Evolutionary conservation across 225 moss, liverwort and hornwort species (phyloP).

Genomic region (Sphagnum tenellum): DNA sequence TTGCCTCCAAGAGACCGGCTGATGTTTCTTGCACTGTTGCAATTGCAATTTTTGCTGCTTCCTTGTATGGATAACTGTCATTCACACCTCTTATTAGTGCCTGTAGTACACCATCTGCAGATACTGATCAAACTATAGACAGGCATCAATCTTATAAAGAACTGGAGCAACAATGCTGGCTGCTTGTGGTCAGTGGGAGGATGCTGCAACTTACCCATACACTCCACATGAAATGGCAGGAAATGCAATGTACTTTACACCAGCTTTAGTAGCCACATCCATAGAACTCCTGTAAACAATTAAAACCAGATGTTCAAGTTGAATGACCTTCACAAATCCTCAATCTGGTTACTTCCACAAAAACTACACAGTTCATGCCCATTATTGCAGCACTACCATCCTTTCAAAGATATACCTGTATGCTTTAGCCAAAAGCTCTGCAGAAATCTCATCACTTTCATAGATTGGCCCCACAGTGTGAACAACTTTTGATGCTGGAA

Average conservation of each 20-base stretch:
- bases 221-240: conserved; percentile 88
- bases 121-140: too few species aligned
- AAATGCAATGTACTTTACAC: conserved; percentile 67
- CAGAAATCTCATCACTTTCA: conserved; percentile 9
- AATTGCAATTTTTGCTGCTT: conserved; percentile 39
- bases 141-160: background rate
- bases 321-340: too few species aligned
- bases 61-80: conserved; percentile 18
- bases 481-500: conserved; percentile 54
- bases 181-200: background rate
- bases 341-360: too few species aligned
- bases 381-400: too few species aligned
- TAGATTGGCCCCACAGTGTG: conserved; percentile 88
- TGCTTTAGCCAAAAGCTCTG: conserved; percentile 24
- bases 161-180: background rate
- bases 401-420: conserved; percentile 19
- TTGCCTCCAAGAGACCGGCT: conserved; percentile 26
- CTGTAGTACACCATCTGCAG: too few species aligned
- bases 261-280: conserved; percentile 24
- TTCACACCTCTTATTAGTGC: too few species aligned
- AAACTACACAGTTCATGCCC: too few species aligned
- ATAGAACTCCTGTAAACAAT: conserved; percentile 19
- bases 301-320: too few species aligned
- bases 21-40: conserved; percentile 24
- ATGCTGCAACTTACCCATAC: conserved; percentile 23